A percentile compares a stretch with the other conserved stretches of the same genome.
phyloP scores from a whole-genome alignment of 2,329 filamentous ascomycete genomes.

The Xylariaceae sp. region DNA sequence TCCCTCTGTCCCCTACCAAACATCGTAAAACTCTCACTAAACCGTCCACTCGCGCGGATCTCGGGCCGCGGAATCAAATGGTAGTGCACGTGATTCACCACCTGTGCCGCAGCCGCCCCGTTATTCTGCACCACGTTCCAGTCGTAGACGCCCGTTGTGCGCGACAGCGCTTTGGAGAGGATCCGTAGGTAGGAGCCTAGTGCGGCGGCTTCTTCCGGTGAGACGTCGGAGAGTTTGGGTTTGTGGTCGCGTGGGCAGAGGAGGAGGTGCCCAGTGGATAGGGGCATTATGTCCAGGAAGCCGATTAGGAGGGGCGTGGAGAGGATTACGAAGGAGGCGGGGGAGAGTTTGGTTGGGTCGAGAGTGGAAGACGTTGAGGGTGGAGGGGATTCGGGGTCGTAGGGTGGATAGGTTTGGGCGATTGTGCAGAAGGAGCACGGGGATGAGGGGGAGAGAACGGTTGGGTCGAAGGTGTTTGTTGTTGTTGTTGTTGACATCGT shows the following conservation, averaged over 20 bases:
- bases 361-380: conserved; percentile 32
- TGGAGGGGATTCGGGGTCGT: conserved; percentile 41
- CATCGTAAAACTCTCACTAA: conserved; percentile 70
- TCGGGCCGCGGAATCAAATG: conserved; percentile 86
- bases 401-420: conserved; percentile 44
- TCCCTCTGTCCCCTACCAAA: conserved; percentile 69
- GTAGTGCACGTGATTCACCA: conserved; percentile 90
- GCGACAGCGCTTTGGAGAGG: conserved; percentile 64
- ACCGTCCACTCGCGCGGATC: conserved; percentile 48
- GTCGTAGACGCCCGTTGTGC: conserved; percentile 66
- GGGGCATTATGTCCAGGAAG: conserved; percentile 89
- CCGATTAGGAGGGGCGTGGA: conserved; percentile 73
- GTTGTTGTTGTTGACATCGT: conserved; percentile 3
- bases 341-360: conserved; percentile 26
- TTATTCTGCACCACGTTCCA: conserved; percentile 99
- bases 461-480: conserved; percentile 34
- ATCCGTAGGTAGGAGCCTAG: conserved; percentile 65
- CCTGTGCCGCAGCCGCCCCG: conserved; percentile 80
- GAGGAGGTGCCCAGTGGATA: conserved; percentile 76
- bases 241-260: conserved; percentile 73
- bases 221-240: conserved; percentile 69
- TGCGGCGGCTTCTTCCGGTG: conserved; percentile 56
- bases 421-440: conserved; percentile 62
- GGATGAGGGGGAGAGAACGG: conserved; percentile 29
- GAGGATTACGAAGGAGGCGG: conserved; percentile 61